Percentiles rank a stretch among this genome's conserved stretches.
Evolutionary conservation across 495 filamentous ascomycete genomes (phyloP).

Genomic region (Podospora australis): DNA sequence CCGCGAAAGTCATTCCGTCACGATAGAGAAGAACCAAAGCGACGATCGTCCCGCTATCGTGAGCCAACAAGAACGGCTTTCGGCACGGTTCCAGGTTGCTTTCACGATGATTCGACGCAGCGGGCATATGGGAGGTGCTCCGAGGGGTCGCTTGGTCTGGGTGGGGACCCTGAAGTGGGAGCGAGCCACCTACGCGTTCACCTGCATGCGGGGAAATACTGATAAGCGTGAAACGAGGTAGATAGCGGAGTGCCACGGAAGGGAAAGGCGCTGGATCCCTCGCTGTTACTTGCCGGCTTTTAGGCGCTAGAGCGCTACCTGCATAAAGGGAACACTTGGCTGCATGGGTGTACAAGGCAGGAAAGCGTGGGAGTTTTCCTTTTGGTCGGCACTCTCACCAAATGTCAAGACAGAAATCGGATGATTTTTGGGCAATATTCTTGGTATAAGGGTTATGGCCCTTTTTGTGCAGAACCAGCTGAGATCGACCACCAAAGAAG

Average conservation of each 20-base stretch:
- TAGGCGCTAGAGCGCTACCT: slow-evolving; percentile 3
- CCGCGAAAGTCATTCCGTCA: no score
- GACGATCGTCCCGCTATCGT: neutral
- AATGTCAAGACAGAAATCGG: neutral
- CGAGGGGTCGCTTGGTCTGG: neutral
- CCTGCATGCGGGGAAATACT: slow-evolving; percentile 5
- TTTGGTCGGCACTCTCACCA: neutral
- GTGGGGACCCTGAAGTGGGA: neutral
- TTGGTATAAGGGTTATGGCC: no score
- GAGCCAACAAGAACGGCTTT: slow-evolving; percentile 1
- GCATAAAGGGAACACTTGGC: neutral
- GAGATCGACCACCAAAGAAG: no score
- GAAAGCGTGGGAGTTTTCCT: neutral
- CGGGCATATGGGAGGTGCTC: no score
- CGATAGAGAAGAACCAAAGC: neutral
- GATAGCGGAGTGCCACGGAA: neutral
- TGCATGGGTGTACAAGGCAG: neutral
- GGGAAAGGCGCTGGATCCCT: slow-evolving; percentile 1
- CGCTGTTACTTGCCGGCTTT: slow-evolving; percentile 1
- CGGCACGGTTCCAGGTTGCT: no score
- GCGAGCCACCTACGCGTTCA: slow-evolving; percentile 7
- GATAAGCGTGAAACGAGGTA: slow-evolving; percentile 1
- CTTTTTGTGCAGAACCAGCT: no score
- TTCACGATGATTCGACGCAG: no score
- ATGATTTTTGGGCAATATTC: neutral